phyloP scores from a whole-genome alignment of 192 early-diverging fungal genomes.

The Fimicolochytrium jonesii region DNA sequence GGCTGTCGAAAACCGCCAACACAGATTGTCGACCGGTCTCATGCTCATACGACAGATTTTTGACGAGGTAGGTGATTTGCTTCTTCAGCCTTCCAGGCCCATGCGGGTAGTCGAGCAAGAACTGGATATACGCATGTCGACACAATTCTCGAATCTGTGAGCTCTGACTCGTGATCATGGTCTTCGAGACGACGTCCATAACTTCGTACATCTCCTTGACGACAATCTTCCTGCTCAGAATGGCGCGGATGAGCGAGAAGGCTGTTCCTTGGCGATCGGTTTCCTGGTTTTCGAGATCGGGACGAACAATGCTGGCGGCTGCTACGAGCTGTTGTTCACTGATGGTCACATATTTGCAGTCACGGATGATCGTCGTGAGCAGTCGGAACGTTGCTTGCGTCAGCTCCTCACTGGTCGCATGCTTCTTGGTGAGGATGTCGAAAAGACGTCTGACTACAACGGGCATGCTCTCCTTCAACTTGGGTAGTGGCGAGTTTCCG shows the following conservation, averaged over 20 bases:
- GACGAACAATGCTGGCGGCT: conserved; percentile 72
- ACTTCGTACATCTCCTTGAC: conserved; percentile 89
- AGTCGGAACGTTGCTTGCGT: conserved; percentile 81
- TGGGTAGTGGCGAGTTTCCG: conserved; percentile 68
- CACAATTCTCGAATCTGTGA: conserved; percentile 76
- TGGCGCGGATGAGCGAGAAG: conserved; percentile 82
- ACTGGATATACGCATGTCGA: conserved; percentile 77
- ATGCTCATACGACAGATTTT: conserved; percentile 86
- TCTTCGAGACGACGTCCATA: conserved; percentile 70
- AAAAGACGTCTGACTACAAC: conserved; percentile 77
- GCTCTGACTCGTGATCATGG: conserved; percentile 86
- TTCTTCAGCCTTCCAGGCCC: conserved; percentile 73
- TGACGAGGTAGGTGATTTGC: conserved; percentile 82
- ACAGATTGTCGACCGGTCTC: conserved; percentile 91
- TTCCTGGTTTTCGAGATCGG: conserved; percentile 76
- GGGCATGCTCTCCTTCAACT: conserved; percentile 59
- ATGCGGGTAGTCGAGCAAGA: conserved; percentile 95
- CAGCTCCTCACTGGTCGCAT: conserved; percentile 53
- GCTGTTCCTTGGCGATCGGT: conserved; percentile 77
- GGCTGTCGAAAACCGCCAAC: conserved; percentile 78
- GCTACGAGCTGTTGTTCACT: conserved; percentile 72
- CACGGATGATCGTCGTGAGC: conserved; percentile 74
- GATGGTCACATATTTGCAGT: conserved; percentile 64
- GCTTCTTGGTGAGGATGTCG: conserved; percentile 60
- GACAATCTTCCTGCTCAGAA: conserved; percentile 79